Conservation (phyloP, 139 green algal species). For the Chlorella sp. region DNA sequence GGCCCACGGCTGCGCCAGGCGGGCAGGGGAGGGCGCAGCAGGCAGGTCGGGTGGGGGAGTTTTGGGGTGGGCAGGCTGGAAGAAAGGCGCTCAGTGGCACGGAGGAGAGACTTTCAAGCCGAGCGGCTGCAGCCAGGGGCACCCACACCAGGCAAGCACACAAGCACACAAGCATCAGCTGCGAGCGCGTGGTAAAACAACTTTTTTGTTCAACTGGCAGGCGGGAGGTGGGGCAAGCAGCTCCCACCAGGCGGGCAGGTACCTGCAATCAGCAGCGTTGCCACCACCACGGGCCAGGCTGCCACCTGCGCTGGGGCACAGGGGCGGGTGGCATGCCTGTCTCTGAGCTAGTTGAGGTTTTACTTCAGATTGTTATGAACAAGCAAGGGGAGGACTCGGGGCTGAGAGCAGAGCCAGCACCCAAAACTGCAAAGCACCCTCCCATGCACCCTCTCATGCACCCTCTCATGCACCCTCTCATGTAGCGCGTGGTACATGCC, state of each 20-base stretch:
- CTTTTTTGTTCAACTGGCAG: neutral
- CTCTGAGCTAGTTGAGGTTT: too few species aligned
- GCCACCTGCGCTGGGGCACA: constrained; percentile 27
- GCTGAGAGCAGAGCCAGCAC: too few species aligned
- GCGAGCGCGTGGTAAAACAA: too few species aligned
- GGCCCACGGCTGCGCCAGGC: constrained; percentile 5
- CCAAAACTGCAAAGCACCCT: too few species aligned
- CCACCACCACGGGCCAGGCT: constrained; percentile 22
- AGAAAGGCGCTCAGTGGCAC: neutral
- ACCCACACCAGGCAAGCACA: neutral
- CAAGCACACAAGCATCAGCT: neutral
- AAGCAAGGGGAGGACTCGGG: too few species aligned
- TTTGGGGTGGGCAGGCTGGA: neutral
- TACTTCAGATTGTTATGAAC: too few species aligned
- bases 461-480: too few species aligned
- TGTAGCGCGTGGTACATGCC: too few species aligned
- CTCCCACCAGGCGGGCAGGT: neutral
- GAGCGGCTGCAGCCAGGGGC: too few species aligned
- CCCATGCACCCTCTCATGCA: too few species aligned
- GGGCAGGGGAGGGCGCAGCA: neutral
- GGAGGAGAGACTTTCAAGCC: neutral
- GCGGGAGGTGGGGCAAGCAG: neutral
- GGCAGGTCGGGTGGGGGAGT: neutral
- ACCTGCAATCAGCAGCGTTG: constrained; percentile 23
- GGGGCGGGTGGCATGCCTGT: too few species aligned